These are phyloP conservation scores for Trametes pubescens DNA, from an alignment of 1,284 basidiomycete genomes.

Conservation along the genomic window DNA sequence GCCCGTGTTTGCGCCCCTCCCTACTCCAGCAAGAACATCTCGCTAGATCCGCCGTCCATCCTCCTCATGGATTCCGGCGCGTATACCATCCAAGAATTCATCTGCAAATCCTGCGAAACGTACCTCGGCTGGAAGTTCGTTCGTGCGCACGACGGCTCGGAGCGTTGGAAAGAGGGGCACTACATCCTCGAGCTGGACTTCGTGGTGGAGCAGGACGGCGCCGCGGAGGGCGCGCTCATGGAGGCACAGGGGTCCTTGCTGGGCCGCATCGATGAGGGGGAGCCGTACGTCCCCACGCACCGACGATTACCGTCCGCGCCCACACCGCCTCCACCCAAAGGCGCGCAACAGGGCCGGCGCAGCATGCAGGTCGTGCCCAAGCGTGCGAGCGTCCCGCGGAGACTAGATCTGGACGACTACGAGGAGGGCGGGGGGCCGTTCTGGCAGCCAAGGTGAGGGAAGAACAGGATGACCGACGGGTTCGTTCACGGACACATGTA, in stretches of 20 bases:
- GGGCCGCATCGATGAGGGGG: conserved; percentile 18
- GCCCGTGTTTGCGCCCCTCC: too few relatives aligned
- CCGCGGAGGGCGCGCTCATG: not conserved
- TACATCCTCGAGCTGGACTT: conserved; percentile 63
- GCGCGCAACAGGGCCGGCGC: conserved; percentile 20
- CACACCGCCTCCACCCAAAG: conserved; percentile 19
- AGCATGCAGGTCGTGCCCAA: conserved; percentile 16
- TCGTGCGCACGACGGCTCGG: conserved; percentile 61
- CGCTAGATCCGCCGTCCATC: conserved; percentile 42
- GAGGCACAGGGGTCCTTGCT: conserved; percentile 4
- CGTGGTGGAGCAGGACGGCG: conserved; percentile 18
- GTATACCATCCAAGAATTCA: conserved; percentile 65
- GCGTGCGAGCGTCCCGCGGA: not conserved
- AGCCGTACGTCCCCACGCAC: conserved; percentile 17
- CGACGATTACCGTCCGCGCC: conserved; percentile 25
- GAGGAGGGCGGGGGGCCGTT: conserved; percentile 24
- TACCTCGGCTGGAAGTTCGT: conserved; percentile 72
- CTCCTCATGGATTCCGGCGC: conserved; percentile 70
- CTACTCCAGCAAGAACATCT: conserved; percentile 38
- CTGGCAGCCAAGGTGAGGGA: conserved; percentile 30
- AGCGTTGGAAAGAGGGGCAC: conserved; percentile 69
- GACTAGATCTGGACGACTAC: conserved; percentile 21
- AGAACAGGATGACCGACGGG: conserved; percentile 7
- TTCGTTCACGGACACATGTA: conserved; percentile 19
- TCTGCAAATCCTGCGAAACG: conserved; percentile 54